Evolutionary conservation across 2,329 filamentous ascomycete species (phyloP), one percentile per base, ranked within the genome.

Genomic region (Sphaerulina vaccinii): DNA sequence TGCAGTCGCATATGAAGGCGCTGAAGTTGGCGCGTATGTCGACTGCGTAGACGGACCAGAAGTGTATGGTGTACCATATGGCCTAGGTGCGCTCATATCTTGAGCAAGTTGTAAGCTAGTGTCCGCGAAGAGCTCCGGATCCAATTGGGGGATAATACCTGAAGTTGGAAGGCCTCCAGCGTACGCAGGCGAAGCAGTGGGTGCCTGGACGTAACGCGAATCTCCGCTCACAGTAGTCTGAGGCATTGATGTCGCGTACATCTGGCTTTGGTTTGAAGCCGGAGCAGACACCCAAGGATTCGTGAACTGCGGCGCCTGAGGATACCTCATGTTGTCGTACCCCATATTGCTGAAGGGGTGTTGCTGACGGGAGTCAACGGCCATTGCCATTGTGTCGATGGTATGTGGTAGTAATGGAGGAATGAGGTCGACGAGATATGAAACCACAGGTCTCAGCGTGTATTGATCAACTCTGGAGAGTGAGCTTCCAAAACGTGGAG

Each of bases 241-340:
- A 59, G 78, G 78, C 69, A 88, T 73, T 67, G 85, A 74, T 69
- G 84, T 75, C 67, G 78, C 85, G 80, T 79, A 91, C 73, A 78
- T 77, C 72, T 74, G 83, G 77, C 74, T 79, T 69, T 73, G 79
- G 67, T 72, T 70, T 59, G 77, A 74, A 56, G 69, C 74, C 54
- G 83, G 77, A 40, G 79, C 79, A 51, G 88, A 81, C 41, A 77
- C 78, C 91, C 91, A 96, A 36, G 90, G 90, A 71, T 96, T 93
- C 66, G 87, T 90, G 76, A 96, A 96, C 60, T 93, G 87, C 59
- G 87, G 83, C 54, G 77, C 73, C 61, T 73, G 70, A 54, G 76
- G 73, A 73, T 88, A 90, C 63, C 87, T 84, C 79, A 90, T 84
- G 70, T 83, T 79, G 71, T 92, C 88, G 78, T 92, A 93, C 72